phyloP scores from a whole-genome alignment of 2,329 filamentous ascomycete species.

The Arthrobotrys megalospora region DNA sequence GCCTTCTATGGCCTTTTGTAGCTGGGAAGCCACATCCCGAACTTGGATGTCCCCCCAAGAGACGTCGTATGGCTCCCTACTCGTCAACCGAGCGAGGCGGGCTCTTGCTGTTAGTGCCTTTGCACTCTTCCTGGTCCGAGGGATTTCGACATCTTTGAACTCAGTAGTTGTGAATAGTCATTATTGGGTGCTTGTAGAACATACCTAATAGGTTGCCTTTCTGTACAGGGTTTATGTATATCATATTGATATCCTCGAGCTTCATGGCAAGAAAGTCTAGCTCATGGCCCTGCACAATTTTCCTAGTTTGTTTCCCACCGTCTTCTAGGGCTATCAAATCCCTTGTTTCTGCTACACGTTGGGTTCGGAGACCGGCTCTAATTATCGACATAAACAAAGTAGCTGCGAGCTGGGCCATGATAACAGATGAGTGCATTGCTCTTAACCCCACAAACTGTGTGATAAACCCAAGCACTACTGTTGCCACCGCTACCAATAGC shows the following conservation, averaged over 20 bases:
- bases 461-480: conserved; percentile 57
- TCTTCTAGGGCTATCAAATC: not conserved
- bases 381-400: conserved; percentile 60
- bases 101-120: not conserved
- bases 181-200: no score
- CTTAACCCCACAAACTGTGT: conserved; percentile 61
- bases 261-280: conserved; percentile 8
- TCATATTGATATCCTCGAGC: not conserved
- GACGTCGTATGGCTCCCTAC: not conserved
- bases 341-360: not conserved
- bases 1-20: conserved; percentile 1
- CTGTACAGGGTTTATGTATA: not conserved
- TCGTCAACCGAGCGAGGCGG: not conserved
- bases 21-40: not conserved
- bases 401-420: conserved; percentile 48
- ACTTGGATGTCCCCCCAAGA: conserved; percentile 1
- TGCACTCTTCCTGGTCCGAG: not conserved
- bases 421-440: conserved; percentile 50
- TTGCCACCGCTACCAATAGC: conserved; percentile 17
- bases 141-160: not conserved
- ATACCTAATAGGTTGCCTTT: not conserved
- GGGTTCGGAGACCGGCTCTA: conserved; percentile 46
- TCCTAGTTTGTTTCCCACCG: not conserved
- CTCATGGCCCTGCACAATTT: not conserved
- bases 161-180: no score